Conservation (phyloP, 495 filamentous ascomycete genomes). For the Extremus antarcticus region DNA sequence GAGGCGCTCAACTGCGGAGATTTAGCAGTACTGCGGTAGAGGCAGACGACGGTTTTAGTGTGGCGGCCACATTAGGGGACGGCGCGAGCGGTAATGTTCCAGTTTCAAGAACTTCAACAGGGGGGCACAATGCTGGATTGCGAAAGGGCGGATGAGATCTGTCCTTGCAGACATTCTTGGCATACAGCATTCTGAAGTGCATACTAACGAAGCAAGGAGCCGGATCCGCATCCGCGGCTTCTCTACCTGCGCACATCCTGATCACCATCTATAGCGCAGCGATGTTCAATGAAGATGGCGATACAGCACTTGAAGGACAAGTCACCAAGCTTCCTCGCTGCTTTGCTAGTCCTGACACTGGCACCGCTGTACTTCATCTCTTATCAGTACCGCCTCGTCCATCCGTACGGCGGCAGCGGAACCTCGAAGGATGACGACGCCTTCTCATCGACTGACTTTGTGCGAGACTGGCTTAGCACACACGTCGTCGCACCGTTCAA, state of each 20-base stretch:
- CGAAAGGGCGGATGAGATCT: background rate
- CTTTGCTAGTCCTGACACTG: slow-evolving; percentile 2
- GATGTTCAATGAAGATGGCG: background rate
- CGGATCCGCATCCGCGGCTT: background rate
- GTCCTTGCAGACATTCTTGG: background rate
- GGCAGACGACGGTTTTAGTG: background rate
- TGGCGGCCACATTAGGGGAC: background rate
- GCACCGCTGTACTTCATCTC: slow-evolving; percentile 4
- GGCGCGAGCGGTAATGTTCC: background rate
- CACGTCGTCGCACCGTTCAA: slow-evolving; percentile 9
- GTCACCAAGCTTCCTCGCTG: background rate
- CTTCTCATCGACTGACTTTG: background rate
- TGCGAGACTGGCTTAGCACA: slow-evolving; percentile 5
- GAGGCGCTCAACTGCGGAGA: background rate
- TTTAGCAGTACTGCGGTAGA: background rate
- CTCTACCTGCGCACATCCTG: background rate
- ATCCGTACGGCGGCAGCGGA: background rate
- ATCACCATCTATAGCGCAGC: background rate
- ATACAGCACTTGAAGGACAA: background rate
- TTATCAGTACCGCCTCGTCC: slow-evolving; percentile 1
- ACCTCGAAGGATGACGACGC: background rate
- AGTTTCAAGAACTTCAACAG: background rate
- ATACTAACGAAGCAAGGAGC: background rate
- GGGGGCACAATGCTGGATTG: background rate
- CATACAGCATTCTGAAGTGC: too few species aligned